These are phyloP conservation scores for Erythrobasidium yunnanense DNA, from an alignment of 768 basidiomycete species.

Conservation along the genomic window DNA sequence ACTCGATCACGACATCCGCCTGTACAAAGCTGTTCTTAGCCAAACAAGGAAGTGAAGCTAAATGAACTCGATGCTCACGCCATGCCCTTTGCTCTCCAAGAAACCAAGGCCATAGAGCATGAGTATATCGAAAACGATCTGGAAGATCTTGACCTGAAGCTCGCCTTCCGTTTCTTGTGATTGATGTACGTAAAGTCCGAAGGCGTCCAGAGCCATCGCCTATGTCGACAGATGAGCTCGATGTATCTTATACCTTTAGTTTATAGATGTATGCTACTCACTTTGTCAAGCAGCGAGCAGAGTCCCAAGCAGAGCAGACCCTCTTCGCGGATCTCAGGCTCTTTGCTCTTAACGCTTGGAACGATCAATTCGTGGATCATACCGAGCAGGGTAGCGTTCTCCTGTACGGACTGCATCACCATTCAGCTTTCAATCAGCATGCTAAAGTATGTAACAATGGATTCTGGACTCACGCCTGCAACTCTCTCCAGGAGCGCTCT, in stretches of 20 bases:
- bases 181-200: conserved; percentile 73
- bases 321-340: conserved; percentile 65
- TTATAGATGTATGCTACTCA: conserved; percentile 35
- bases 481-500: conserved; percentile 78
- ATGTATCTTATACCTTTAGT: neutral
- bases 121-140: conserved; percentile 71
- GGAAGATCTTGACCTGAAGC: conserved; percentile 53
- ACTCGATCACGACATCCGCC: conserved; percentile 54
- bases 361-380: conserved; percentile 70
- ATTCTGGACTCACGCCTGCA: conserved; percentile 51
- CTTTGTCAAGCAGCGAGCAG: conserved; percentile 74
- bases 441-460: neutral
- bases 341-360: conserved; percentile 79
- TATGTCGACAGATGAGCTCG: conserved; percentile 30
- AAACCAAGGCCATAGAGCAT: conserved; percentile 68
- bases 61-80: conserved; percentile 19
- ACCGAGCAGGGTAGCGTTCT: conserved; percentile 61
- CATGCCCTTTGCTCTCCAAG: conserved; percentile 41
- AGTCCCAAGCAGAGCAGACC: conserved; percentile 69
- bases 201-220: conserved; percentile 51
- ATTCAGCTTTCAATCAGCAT: neutral
- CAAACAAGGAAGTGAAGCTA: neutral
- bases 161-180: conserved; percentile 52
- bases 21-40: neutral
- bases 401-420: conserved; percentile 45